These are phyloP conservation scores for Phytophthora citricola DNA, from an alignment of 352 stramenopile species.

Conservation along the genomic window DNA sequence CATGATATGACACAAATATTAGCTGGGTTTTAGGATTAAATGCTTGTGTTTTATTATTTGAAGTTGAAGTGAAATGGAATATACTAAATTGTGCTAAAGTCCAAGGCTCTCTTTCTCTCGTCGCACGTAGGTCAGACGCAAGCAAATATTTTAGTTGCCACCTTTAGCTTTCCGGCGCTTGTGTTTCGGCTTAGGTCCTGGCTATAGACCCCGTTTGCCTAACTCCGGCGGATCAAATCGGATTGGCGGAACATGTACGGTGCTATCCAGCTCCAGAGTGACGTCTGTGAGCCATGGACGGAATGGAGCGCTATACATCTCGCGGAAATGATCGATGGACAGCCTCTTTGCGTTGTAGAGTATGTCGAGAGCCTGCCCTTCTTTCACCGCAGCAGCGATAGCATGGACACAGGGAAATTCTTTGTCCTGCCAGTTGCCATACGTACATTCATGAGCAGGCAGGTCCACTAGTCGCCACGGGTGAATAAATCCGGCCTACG, in stretches of 20 bases:
- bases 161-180: conserved; percentile 3
- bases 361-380: neutral
- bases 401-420: conserved; percentile 14
- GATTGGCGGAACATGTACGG: neutral
- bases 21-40: no score
- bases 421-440: neutral
- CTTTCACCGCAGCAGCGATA: conserved; percentile 2
- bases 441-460: no score
- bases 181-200: neutral
- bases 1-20: no score
- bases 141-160: neutral
- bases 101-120: neutral
- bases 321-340: conserved; percentile 4
- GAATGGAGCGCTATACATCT: conserved; percentile 5
- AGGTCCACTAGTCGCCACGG: no score
- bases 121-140: neutral
- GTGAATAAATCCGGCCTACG: no score
- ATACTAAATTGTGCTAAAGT: neutral
- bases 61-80: neutral
- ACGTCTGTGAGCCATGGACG: conserved; percentile 9
- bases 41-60: no score
- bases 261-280: neutral
- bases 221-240: neutral
- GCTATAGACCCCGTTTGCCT: conserved; percentile 3
- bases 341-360: conserved; percentile 5